These are phyloP conservation scores for Ulota crispa DNA, from an alignment of 225 moss, liverwort and hornwort species.

Conservation along the genomic window DNA sequence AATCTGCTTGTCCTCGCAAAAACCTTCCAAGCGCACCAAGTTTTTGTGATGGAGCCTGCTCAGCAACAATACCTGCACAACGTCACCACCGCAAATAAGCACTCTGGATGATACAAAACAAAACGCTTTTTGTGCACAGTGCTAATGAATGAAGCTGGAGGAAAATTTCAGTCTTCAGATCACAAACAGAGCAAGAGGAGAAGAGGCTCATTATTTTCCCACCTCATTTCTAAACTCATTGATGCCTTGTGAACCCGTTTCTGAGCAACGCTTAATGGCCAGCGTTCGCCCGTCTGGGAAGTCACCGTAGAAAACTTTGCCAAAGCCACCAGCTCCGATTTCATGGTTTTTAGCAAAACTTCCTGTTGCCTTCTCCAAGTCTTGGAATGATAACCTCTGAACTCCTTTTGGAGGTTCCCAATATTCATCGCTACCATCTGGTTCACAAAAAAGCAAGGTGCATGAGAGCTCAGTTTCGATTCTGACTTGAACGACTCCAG, in stretches of 20 bases:
- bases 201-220: neutral
- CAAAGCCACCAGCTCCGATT: conserved; percentile 55
- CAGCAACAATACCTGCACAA: conserved; percentile 30
- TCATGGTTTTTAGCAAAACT: conserved; percentile 40
- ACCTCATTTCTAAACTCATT: conserved; percentile 57
- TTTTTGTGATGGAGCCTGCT: conserved; percentile 62
- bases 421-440: conserved; percentile 13
- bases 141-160: neutral
- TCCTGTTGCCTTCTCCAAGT: conserved; percentile 37
- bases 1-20: conserved; percentile 42
- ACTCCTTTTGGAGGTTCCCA: conserved; percentile 58
- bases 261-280: conserved; percentile 55
- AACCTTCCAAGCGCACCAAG: conserved; percentile 53
- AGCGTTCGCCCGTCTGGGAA: conserved; percentile 39
- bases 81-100: neutral
- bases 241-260: conserved; percentile 35
- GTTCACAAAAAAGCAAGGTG: neutral
- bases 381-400: conserved; percentile 42
- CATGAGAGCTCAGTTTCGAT: neutral
- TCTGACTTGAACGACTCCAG: neutral
- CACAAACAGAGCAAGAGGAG: neutral
- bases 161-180: neutral
- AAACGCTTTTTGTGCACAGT: neutral
- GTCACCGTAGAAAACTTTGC: conserved; percentile 54
- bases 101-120: neutral